Percentiles rank a stretch among this genome's conserved stretches.
These are phyloP conservation scores for Crithidia sp. DNA, from an alignment of 208 protist species.

Conservation along the genomic window DNA sequence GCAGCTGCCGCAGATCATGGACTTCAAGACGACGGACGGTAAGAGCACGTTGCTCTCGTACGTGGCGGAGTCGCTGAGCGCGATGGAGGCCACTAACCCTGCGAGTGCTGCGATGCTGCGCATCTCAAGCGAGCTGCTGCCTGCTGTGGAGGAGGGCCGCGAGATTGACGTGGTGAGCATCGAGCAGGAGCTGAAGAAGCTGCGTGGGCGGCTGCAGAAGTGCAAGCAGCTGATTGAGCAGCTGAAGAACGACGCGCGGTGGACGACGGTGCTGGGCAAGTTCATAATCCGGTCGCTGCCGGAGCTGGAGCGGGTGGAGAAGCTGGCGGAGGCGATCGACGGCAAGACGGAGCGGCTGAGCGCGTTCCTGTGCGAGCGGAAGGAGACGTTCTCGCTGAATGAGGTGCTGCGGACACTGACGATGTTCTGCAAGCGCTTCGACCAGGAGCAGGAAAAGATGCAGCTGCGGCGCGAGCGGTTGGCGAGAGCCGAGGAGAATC, in stretches of 20 bases:
- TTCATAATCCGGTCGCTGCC: slow-evolving; percentile 59
- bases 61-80: slow-evolving; percentile 43
- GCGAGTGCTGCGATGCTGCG: slow-evolving; percentile 47
- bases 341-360: slow-evolving; percentile 49
- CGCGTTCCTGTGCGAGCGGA: slow-evolving; percentile 62
- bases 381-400: slow-evolving; percentile 54
- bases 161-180: slow-evolving; percentile 66
- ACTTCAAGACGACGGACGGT: slow-evolving; percentile 70
- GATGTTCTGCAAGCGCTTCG: slow-evolving; percentile 71
- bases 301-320: slow-evolving; percentile 54
- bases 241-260: slow-evolving; percentile 60
- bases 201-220: slow-evolving; percentile 45
- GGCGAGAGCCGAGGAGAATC: slow-evolving; percentile 12
- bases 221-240: slow-evolving; percentile 53
- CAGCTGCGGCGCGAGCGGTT: slow-evolving; percentile 14
- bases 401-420: slow-evolving; percentile 59
- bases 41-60: slow-evolving; percentile 68
- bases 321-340: slow-evolving; percentile 49
- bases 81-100: slow-evolving; percentile 12
- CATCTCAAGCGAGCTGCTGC: slow-evolving; percentile 60
- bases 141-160: slow-evolving; percentile 47
- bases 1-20: slow-evolving; percentile 67
- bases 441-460: slow-evolving; percentile 44
- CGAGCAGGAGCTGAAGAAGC: slow-evolving; percentile 55
- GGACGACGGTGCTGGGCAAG: slow-evolving; percentile 61